Conservation (phyloP, 2,329 filamentous ascomycete species). For the Fusarium sp. region DNA sequence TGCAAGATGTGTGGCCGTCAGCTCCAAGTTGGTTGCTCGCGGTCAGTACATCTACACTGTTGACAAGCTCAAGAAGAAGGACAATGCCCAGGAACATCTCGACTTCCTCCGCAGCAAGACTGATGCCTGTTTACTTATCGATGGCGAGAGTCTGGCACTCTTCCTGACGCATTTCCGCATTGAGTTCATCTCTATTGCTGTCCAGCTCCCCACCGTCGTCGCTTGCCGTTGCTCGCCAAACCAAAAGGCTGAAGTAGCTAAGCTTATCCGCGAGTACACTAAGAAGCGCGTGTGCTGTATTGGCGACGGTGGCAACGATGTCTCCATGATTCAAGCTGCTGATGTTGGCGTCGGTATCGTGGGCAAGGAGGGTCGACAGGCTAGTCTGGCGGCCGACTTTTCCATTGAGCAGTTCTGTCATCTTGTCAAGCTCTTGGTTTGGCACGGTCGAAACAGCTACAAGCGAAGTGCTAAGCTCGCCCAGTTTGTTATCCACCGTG, state of each 20-base stretch:
- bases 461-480: slow-evolving; percentile 95
- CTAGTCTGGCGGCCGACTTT: slow-evolving; percentile 94
- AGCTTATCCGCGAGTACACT: slow-evolving; percentile 89
- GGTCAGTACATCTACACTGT: slow-evolving; percentile 98
- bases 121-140: slow-evolving; percentile 89
- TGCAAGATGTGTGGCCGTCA: slow-evolving; percentile 94
- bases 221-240: slow-evolving; percentile 97
- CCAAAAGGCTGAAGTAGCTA: slow-evolving; percentile 95
- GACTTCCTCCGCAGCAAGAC: slow-evolving; percentile 90
- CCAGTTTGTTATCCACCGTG: slow-evolving; percentile 98
- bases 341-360: slow-evolving; percentile 98
- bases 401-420: slow-evolving; percentile 96
- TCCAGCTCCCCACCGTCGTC: slow-evolving; percentile 89
- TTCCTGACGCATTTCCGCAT: slow-evolving; percentile 85
- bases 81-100: slow-evolving; percentile 87
- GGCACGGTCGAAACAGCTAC: slow-evolving; percentile 98
- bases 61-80: slow-evolving; percentile 84
- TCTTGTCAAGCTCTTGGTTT: slow-evolving; percentile 95
- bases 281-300: slow-evolving; percentile 98
- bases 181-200: slow-evolving; percentile 89
- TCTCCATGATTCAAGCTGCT: slow-evolving; percentile 98
- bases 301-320: slow-evolving; percentile 97
- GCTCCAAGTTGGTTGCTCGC: slow-evolving; percentile 90
- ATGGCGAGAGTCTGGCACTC: slow-evolving; percentile 88
- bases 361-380: slow-evolving; percentile 96